Evolutionary conservation across 2,329 filamentous ascomycete genomes (phyloP), one percentile per base, ranked within the genome.

Genomic region (Incumbomyces lentus): DNA sequence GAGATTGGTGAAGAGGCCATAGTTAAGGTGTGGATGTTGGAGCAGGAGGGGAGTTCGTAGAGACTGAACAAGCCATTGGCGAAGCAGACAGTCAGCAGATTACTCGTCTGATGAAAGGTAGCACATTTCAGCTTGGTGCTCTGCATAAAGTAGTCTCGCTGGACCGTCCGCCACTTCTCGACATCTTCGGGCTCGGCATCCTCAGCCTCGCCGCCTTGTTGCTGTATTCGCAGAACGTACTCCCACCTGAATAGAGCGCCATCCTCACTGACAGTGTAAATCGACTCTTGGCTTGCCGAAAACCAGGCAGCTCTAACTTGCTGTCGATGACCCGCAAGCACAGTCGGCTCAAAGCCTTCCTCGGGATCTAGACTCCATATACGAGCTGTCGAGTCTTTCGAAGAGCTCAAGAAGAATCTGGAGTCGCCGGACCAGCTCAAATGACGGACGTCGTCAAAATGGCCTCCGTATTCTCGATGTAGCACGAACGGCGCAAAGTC

Each of bases 1-100:
- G 96, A 90, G 52, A 98, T 95, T 55, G 93, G 86, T 58, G 92
- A 95, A 64, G 96, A 89, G 0, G 92, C 95, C 58, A 98, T 94
- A 68, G 88, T 75, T 34, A 84, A 64, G 43, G 86, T 92, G 66
- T 98, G 92, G 41, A 98, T 94, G 66, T 86, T 83, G 66, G 86
- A 94, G 66, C 96, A 96, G 54, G 90, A 86, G 10, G 93, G 93
- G 69, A 98, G 78, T 62, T 98, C 92, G 66, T 98, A 95, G 6
- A 98, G 74, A 17, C 86, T 86, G 64, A 98, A 98, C 6, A 93
- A 72, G 30, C 92, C 92, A 59, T 93, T 93, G 2, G 89, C 95
- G 63, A 98, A 96, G 6, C 92, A 92, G 13, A 87, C 87, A 1
- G 98, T 89, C n/a, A 98, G 70, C n/a, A 98, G 72, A 62, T 90